Base-by-base conservation (phyloP, 805 yeast species). In the Zygotorulaspora danielsina region DNA sequence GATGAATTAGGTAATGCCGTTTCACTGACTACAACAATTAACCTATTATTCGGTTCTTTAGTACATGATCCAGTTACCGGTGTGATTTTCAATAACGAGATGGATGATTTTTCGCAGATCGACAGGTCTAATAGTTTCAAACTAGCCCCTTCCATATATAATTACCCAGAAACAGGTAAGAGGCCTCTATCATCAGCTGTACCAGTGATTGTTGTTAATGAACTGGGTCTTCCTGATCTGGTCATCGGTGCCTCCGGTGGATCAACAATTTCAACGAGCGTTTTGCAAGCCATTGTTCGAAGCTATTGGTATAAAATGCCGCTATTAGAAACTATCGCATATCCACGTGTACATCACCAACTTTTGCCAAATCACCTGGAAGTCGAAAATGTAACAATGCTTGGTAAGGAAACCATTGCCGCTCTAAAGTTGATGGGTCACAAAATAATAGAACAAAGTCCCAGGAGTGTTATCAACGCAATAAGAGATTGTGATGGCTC, bases 221-320 rank as follows among this genome's bases (percentile, higher is more conserved):
- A 65, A 43, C 53, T 63, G 7, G 73, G 74, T 4, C 50, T 55
- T 6, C 78, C 83, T 0, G 88, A 81, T 49, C 57, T 84, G 18
- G 75, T 83, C 4, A 72, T 90, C 42, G 97, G 97, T 0, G 93
- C 96, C 0, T 94, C 97, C 1, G 98, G 98, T 7, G 97, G 97
- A 0, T 81, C 93, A 5, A 69, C 93, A 39, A 90, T 90, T 36
- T 71, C 84, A 10, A 85, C 96, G 0, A 76, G 94, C 1, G 78
- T 90, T 3, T 73, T 90, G 40, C 93, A 88, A 58, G 88, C 90
- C 0, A 72, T 90, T 12, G 71, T 84, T 1, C 66, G 96, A 38
- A 65, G 69, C 2, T 78, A 80, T 46, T 77, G 76, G 56, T 75
- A 78, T 53, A 62, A 72, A 2, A 57, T 77, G 65, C 70, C 79